These are phyloP conservation scores for Ophidiomyces ophidiicola DNA, from an alignment of 2,329 filamentous ascomycete genomes.

Conservation along the genomic window DNA sequence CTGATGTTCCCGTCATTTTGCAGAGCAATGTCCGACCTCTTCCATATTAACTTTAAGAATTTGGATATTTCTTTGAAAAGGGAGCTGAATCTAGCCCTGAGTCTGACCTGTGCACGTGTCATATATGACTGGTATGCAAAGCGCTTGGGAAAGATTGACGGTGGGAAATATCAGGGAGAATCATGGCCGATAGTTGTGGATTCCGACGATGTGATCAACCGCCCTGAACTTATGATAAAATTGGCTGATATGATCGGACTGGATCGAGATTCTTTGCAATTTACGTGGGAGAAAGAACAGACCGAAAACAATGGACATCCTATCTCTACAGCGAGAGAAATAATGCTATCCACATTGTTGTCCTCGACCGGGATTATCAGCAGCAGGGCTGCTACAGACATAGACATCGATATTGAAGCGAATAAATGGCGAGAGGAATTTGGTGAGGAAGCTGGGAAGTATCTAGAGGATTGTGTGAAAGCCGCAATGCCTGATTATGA, in stretches of 20 bases:
- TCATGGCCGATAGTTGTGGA: constrained; percentile 26
- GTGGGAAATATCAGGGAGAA: not conserved
- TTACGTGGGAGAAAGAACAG: constrained; percentile 22
- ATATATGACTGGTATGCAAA: constrained; percentile 28
- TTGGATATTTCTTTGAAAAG: constrained; percentile 13
- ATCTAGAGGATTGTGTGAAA: constrained; percentile 21
- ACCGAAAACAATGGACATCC: not conserved
- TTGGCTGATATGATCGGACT: constrained; percentile 24
- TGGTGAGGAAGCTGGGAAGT: constrained; percentile 20
- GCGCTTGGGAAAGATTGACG: constrained; percentile 14
- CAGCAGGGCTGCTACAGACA: constrained; percentile 20
- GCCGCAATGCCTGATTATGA: constrained; percentile 32
- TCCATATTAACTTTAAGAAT: constrained; percentile 14
- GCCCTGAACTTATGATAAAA: constrained; percentile 21
- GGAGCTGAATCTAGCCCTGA: constrained; percentile 17
- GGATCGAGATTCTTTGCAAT: constrained; percentile 23
- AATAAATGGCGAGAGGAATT: constrained; percentile 30
- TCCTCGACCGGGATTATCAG: constrained; percentile 26
- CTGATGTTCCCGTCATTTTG: constrained; percentile 30
- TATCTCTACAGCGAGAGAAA: not conserved
- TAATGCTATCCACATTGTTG: constrained; percentile 23
- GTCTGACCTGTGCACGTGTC: constrained; percentile 22
- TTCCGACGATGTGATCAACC: constrained; percentile 30
- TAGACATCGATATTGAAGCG: constrained; percentile 26
- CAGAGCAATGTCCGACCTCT: constrained; percentile 20